These are phyloP conservation scores for Colletotrichum acutatum DNA, from an alignment of 2,329 filamentous ascomycete genomes.

Conservation along the genomic window DNA sequence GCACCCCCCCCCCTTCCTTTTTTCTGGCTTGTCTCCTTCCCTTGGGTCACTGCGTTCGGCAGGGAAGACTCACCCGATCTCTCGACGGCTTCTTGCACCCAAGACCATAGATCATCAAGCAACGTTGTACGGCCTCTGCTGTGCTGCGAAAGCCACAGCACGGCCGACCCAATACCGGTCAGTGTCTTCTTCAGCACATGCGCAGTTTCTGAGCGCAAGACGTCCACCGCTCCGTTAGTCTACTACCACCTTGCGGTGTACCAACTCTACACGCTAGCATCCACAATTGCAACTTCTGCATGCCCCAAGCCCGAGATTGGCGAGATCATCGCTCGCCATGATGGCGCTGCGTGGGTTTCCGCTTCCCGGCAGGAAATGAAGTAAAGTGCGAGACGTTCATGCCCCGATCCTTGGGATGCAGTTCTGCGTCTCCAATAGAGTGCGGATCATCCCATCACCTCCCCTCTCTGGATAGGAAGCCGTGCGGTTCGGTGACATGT, in stretches of 20 bases:
- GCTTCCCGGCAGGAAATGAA: conserved; percentile 1
- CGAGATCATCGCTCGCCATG: conserved; percentile 25
- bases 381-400: conserved; percentile 8
- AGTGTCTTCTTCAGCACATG: background rate
- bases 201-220: background rate
- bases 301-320: conserved; percentile 27
- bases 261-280: background rate
- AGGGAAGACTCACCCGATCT: conserved; percentile 30
- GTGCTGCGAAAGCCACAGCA: conserved; percentile 9
- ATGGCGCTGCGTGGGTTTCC: conserved; percentile 3
- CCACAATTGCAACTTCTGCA: conserved; percentile 16
- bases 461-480: background rate
- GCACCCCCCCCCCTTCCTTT: too few relatives aligned
- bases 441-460: conserved; percentile 25
- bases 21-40: background rate
- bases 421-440: conserved; percentile 24
- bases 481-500: conserved; percentile 17
- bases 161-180: background rate
- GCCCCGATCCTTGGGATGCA: conserved; percentile 1
- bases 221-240: background rate
- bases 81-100: conserved; percentile 28
- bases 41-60: conserved; percentile 1
- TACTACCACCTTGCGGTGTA: conserved; percentile 19
- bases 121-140: conserved; percentile 23
- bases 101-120: conserved; percentile 26